Base-by-base conservation (phyloP, 108 stramenopile species). In the Asterionellopsis glacialis region DNA sequence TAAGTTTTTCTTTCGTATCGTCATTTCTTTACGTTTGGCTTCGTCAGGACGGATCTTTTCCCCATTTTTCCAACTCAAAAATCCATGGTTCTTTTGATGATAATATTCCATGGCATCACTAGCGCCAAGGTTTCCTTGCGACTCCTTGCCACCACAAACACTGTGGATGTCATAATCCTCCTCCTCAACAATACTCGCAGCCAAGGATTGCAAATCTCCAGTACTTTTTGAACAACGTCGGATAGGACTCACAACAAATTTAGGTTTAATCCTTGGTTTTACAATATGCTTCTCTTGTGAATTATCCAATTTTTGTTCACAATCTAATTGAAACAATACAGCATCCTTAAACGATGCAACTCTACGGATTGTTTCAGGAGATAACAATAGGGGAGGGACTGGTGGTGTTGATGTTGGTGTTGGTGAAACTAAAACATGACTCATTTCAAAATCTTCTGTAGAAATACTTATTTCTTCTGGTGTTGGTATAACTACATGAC, bases 81-180 rank as follows among this genome's bases (percentile, higher is more conserved):
- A 65, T 48, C 90, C 90, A 22, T 74, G 65, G 33, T 68, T 67
- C 61, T 91, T 91, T 44, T 82, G 77, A 39, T 68, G 72, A 62
- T 91, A 91, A 70, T 64, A 91, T 28, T 87, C 79, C 67, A 73
- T 59, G 3, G 90, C 86, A 67, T 87, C 86, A 7, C 80, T 81
- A 0, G 83, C 90, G 44, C 86, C 86, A 41, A 87, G 40, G 43
- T 87, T 49, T 11, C 70, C 75, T 23, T 64, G 58, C 6, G n/a
- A n/a, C n/a, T 70, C 79, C 13, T 67, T 62, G 33, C 33, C 33
- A 33, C 33, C 33, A 33, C 33, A n/a, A n/a, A n/a, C n/a, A n/a
- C n/a, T n/a, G n/a, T n/a, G n/a, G n/a, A n/a, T n/a, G n/a, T n/a
- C n/a, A n/a, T n/a, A n/a, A n/a, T n/a, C 33, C 2, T 33, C 33